Evolutionary conservation across 2,329 filamentous ascomycete species (phyloP).

Genomic region (Penicillium nordicum): DNA sequence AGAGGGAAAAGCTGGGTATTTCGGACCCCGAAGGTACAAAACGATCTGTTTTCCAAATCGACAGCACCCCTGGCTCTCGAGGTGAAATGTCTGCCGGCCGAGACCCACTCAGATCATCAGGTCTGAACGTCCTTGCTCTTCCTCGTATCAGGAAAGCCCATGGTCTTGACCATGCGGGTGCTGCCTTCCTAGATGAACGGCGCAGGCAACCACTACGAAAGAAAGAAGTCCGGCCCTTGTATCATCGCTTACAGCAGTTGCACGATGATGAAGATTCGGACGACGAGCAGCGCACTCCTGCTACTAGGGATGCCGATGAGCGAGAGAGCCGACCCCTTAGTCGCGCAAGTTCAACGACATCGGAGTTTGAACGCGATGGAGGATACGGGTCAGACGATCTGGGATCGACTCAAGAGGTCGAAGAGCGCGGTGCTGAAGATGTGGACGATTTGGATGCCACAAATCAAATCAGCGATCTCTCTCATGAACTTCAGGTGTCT

Average conservation of each 20-base stretch:
- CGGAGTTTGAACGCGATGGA: conserved; percentile 50
- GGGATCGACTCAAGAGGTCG: conserved; percentile 14
- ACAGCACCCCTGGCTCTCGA: conserved; percentile 60
- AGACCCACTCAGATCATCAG: conserved; percentile 33
- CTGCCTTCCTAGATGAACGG: conserved; percentile 67
- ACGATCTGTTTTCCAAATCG: conserved; percentile 55
- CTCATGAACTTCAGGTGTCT: conserved; percentile 48
- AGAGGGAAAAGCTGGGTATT: conserved; percentile 74
- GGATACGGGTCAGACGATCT: conserved; percentile 29
- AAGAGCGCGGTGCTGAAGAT: conserved; percentile 9
- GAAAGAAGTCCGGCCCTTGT: conserved; percentile 72
- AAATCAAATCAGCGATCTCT: conserved; percentile 8
- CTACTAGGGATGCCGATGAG: conserved; percentile 76
- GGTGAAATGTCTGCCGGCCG: conserved; percentile 41
- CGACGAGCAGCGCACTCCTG: conserved; percentile 68
- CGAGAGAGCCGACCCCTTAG: conserved; percentile 78
- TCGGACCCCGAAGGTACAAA: conserved; percentile 63
- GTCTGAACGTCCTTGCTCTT: conserved; percentile 60
- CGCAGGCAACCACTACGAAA: conserved; percentile 53
- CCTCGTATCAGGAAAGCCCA: conserved; percentile 71
- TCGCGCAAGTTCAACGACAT: conserved; percentile 57
- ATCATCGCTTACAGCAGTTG: conserved; percentile 71
- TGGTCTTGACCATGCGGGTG: conserved; percentile 56
- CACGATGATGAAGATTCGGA: conserved; percentile 83
- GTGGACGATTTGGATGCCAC: conserved; percentile 8